These are phyloP conservation scores for Solanum hybrid DNA, from an alignment of 305 asterid genomes.

Conservation along the genomic window DNA sequence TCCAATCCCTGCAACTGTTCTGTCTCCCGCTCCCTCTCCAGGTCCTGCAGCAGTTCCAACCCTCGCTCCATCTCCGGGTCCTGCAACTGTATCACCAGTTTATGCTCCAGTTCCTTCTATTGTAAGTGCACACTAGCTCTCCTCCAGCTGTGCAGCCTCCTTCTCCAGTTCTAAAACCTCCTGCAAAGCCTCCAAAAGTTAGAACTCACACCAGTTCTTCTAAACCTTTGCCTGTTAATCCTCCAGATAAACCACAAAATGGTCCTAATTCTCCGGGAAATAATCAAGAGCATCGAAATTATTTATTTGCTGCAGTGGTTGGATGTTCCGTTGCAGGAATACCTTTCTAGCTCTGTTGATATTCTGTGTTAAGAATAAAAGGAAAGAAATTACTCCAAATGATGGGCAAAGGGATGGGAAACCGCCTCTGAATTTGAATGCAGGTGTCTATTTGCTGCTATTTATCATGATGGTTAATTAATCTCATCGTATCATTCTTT, in stretches of 20 bases:
- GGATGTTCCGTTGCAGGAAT: slow-evolving; percentile 39
- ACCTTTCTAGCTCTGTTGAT: slow-evolving; percentile 34
- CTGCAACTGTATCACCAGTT: slow-evolving; percentile 11
- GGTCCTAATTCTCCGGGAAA: slow-evolving; percentile 8
- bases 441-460: slow-evolving; percentile 52
- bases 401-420: slow-evolving; percentile 57
- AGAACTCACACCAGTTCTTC: background rate
- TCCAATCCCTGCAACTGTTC: slow-evolving; percentile 1
- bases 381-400: slow-evolving; percentile 23
- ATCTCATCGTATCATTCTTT: background rate
- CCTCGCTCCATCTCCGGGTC: slow-evolving; percentile 20
- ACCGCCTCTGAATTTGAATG: slow-evolving; percentile 49
- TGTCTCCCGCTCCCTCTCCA: background rate
- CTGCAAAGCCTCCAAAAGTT: slow-evolving; percentile 10
- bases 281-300: slow-evolving; percentile 4
- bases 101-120: slow-evolving; percentile 14
- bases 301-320: slow-evolving; percentile 29
- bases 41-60: slow-evolving; percentile 14
- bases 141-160: slow-evolving; percentile 18
- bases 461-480: background rate
- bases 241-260: slow-evolving; percentile 13
- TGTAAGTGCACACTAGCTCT: slow-evolving; percentile 11
- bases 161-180: slow-evolving; percentile 10
- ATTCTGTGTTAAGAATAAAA: slow-evolving; percentile 28
- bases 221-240: background rate